phyloP scores from a whole-genome alignment of 2,329 filamentous ascomycete species.

The Tolypocladium sp. region DNA sequence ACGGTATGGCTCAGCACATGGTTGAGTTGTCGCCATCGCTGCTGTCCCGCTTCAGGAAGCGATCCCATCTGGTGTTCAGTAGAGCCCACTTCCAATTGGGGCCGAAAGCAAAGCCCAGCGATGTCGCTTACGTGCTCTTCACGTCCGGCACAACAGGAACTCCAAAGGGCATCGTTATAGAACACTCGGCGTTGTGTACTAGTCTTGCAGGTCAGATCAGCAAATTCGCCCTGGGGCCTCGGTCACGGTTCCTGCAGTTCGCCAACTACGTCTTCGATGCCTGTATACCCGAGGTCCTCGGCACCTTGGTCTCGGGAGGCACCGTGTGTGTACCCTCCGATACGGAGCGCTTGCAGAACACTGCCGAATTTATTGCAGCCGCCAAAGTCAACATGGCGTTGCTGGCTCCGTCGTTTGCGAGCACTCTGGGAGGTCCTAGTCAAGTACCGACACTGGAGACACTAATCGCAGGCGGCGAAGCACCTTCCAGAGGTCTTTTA shows the following conservation, averaged over 20 bases:
- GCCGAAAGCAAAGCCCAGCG: background rate
- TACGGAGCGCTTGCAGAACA: conserved; percentile 4
- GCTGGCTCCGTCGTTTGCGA: background rate
- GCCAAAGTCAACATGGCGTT: background rate
- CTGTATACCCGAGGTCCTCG: conserved; percentile 21
- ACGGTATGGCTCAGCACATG: background rate
- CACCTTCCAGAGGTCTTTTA: background rate
- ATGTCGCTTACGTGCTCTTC: conserved; percentile 14
- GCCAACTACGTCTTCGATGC: conserved; percentile 41
- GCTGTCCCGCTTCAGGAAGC: background rate
- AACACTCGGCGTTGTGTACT: conserved; percentile 31
- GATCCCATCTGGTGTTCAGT: too few relatives aligned
- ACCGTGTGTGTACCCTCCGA: conserved; percentile 12
- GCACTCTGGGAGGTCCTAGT: background rate
- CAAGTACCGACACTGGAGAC: background rate
- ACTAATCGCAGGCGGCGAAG: background rate
- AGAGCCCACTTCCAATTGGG: too few relatives aligned
- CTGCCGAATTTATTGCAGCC: background rate
- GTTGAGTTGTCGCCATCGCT: background rate
- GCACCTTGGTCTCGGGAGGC: conserved; percentile 8
- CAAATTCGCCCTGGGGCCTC: background rate
- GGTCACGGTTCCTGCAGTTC: conserved; percentile 28
- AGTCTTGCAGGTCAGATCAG: conserved; percentile 37
- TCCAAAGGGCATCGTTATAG: conserved; percentile 15
- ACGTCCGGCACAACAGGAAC: conserved; percentile 16